Conservation (phyloP, 2,329 filamentous ascomycete species). For the Zasmidium cellare region DNA sequence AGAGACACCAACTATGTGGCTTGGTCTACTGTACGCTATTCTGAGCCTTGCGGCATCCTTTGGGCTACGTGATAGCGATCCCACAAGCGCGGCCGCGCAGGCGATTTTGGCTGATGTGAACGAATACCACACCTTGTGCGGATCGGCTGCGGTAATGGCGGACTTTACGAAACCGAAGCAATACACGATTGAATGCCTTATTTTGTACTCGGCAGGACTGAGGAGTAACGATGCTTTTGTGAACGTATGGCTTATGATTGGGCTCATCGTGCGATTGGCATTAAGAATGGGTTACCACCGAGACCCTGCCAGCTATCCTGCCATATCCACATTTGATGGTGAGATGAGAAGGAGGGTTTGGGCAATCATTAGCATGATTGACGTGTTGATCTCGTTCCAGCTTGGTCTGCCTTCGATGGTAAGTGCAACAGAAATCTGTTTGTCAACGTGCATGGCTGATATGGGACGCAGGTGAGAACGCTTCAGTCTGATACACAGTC, state of each 20-base stretch:
- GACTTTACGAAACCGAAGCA: conserved; percentile 47
- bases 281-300: conserved; percentile 49
- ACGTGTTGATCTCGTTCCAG: conserved; percentile 49
- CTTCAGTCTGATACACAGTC: conserved; percentile 44
- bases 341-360: conserved; percentile 51
- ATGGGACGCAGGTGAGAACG: conserved; percentile 21
- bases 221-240: conserved; percentile 31
- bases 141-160: conserved; percentile 34
- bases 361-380: conserved; percentile 45
- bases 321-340: conserved; percentile 41
- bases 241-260: conserved; percentile 45
- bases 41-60: conserved; percentile 42
- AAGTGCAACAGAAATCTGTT: conserved; percentile 12
- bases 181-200: conserved; percentile 43
- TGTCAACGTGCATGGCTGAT: conserved; percentile 1
- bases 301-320: conserved; percentile 45
- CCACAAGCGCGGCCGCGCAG: conserved; percentile 16
- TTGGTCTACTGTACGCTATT: conserved; percentile 50
- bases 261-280: conserved; percentile 41
- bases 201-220: conserved; percentile 36
- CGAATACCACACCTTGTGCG: conserved; percentile 30
- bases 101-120: conserved; percentile 25
- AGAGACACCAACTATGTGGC: conserved; percentile 44
- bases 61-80: conserved; percentile 28
- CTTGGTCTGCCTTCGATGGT: conserved; percentile 53